Evolutionary conservation across 768 basidiomycete species (phyloP), one percentile per base, ranked within the genome.

Genomic region (Hysterangium stoloniferum): DNA sequence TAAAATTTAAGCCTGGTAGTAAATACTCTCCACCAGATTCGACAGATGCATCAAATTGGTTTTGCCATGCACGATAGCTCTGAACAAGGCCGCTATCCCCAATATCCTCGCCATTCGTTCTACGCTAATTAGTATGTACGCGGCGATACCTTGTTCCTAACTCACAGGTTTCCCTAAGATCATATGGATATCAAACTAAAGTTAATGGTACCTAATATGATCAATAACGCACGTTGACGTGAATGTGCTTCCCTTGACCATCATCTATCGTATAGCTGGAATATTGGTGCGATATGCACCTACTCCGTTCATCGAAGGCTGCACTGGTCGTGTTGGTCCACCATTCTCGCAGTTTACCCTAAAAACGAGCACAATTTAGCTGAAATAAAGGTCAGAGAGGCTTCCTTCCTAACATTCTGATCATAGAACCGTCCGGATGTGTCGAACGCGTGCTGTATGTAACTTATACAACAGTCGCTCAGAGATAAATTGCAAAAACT

Each of bases 261-360:
- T 95, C 92, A 46, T 85, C 77, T 44, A 98, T 74, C 4, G 80
- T 82, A 64, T 95, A 98, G 38, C 85, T 74, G n/a, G 85, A 88
- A 67, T 83, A 98, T 64, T 97, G 94, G 46, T 85, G 75, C n/a
- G 87, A 80, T 48, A 99, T 84, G 63, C 95, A 98, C 48, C 85
- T 77, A 58, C 91, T 86, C 48, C 84, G 82, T 54, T 76, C 73
- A 48, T 88, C 71, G 73, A 94, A 99, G 0, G 83, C 84, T 54
- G 80, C 74, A 58, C 84, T 88, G 3, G 95, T 97, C 35, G 72
- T 68, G 54, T 93, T 87, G 2, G 88, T 84, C 93, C 93, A 97
- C 93, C 93, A 97, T 59, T 92, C 74, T 52, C 86, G 81, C 11
- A 93, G 69, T 66, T 84, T 84, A 45, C 95, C 96, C 49, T 51